Evolutionary conservation across 2,329 filamentous ascomycete species (phyloP).

Genomic region (Tolypocladium cylindrosporum): DNA sequence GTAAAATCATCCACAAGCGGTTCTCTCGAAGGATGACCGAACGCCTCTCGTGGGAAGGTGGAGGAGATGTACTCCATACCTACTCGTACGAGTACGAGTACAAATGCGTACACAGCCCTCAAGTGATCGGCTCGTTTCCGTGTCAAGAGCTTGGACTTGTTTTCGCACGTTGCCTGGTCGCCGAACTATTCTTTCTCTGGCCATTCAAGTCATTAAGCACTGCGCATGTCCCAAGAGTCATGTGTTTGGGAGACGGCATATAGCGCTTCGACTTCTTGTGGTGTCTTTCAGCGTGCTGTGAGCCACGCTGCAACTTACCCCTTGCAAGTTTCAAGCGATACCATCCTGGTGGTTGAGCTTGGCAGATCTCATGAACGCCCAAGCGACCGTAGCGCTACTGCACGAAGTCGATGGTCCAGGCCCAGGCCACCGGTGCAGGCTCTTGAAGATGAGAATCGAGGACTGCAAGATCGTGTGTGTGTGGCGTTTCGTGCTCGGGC

Average conservation of each 20-base stretch:
- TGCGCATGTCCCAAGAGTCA: not conserved
- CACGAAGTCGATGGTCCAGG: not conserved
- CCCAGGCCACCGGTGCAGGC: not conserved
- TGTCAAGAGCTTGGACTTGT: not conserved
- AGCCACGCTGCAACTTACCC: not conserved
- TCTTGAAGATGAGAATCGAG: not conserved
- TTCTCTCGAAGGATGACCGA: not conserved
- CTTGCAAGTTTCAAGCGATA: not conserved
- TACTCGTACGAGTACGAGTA: not conserved
- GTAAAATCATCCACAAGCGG: slow-evolving; percentile 1
- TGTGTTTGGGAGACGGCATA: not conserved
- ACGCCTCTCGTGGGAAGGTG: not conserved
- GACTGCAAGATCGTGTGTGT: not conserved
- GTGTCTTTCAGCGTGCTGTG: not conserved
- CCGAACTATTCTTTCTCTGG: not conserved
- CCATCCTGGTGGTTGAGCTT: not conserved
- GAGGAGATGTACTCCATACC: not conserved
- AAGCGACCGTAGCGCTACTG: not conserved
- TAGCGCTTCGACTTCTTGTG: not conserved
- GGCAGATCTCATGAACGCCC: not conserved
- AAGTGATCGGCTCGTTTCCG: not conserved
- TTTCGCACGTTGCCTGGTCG: not conserved
- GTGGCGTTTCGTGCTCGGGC: not conserved
- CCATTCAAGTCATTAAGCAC: not conserved
- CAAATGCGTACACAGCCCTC: not conserved